phyloP scores from a whole-genome alignment of 1,284 basidiomycete species.

The Cerioporus squamosus region DNA sequence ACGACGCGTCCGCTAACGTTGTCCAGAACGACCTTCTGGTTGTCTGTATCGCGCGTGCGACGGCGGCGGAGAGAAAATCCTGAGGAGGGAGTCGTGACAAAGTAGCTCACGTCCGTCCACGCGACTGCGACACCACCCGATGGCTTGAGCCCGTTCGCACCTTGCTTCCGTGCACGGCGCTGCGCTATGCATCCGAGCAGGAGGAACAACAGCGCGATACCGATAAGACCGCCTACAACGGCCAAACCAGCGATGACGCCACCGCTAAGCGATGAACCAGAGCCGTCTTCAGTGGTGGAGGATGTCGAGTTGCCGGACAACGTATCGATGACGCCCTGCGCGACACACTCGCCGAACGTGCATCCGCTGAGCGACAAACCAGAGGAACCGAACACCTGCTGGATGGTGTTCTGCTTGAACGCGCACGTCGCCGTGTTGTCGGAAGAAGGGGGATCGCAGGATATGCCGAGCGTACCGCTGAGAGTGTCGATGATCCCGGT shows the following conservation, averaged over 20 bases:
- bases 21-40: conserved; percentile 76
- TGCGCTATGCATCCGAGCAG: conserved; percentile 66
- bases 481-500: conserved; percentile 64
- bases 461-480: conserved; percentile 62
- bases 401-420: conserved; percentile 76
- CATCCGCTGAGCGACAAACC: conserved; percentile 78
- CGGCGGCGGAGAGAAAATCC: conserved; percentile 13
- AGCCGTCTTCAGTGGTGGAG: conserved; percentile 17
- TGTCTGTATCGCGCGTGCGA: conserved; percentile 26
- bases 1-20: conserved; percentile 68
- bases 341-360: conserved; percentile 85
- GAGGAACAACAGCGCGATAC: conserved; percentile 60
- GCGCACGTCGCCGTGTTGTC: conserved; percentile 62
- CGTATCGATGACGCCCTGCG: conserved; percentile 75
- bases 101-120: conserved; percentile 77
- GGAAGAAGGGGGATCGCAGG: conserved; percentile 56
- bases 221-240: conserved; percentile 74
- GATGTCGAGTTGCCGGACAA: conserved; percentile 38
- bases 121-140: conserved; percentile 62
- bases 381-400: conserved; percentile 68
- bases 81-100: conserved; percentile 39
- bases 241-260: conserved; percentile 90
- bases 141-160: conserved; percentile 38
- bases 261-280: conserved; percentile 56
- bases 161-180: conserved; percentile 57